phyloP scores from a whole-genome alignment of 208 protist species.

The Blastocrithidia nonstop region DNA sequence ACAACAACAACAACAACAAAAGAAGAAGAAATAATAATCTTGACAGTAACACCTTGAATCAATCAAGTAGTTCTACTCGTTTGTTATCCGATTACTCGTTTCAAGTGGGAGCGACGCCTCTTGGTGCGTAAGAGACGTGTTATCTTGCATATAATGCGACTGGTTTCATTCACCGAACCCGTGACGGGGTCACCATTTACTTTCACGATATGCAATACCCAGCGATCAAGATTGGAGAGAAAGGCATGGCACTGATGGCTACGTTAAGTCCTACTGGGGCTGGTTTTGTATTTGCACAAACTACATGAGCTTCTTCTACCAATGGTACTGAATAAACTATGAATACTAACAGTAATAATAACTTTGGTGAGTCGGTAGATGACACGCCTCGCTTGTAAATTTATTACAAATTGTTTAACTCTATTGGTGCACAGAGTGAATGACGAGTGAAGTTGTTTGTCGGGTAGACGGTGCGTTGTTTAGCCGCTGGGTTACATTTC shows the following conservation, averaged over 20 bases:
- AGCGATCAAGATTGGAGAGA: slow-evolving; percentile 4
- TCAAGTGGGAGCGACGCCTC: slow-evolving; percentile 64
- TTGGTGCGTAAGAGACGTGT: slow-evolving; percentile 43
- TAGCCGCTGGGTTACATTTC: slow-evolving; percentile 52
- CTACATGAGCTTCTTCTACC: too few relatives aligned
- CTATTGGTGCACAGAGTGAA: slow-evolving; percentile 64
- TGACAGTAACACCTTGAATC: neutral
- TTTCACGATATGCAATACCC: slow-evolving; percentile 68
- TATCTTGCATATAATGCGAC: slow-evolving; percentile 81
- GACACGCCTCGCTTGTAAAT: slow-evolving; percentile 31
- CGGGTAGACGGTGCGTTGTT: slow-evolving; percentile 64
- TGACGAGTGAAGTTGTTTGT: slow-evolving; percentile 51
- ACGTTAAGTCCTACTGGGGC: too few relatives aligned
- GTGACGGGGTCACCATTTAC: slow-evolving; percentile 44
- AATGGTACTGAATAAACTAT: too few relatives aligned
- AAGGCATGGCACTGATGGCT: slow-evolving; percentile 13
- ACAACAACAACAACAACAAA: neutral
- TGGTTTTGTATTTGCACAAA: too few relatives aligned
- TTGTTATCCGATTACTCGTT: slow-evolving; percentile 49
- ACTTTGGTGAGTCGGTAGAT: slow-evolving; percentile 12
- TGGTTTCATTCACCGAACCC: slow-evolving; percentile 51
- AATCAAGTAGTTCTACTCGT: neutral
- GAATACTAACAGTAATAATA: too few relatives aligned
- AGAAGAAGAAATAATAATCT: neutral
- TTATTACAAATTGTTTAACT: slow-evolving; percentile 58